Evolutionary conservation across 352 stramenopile genomes (phyloP).

Genomic region (Phytopythium mirpurense): DNA sequence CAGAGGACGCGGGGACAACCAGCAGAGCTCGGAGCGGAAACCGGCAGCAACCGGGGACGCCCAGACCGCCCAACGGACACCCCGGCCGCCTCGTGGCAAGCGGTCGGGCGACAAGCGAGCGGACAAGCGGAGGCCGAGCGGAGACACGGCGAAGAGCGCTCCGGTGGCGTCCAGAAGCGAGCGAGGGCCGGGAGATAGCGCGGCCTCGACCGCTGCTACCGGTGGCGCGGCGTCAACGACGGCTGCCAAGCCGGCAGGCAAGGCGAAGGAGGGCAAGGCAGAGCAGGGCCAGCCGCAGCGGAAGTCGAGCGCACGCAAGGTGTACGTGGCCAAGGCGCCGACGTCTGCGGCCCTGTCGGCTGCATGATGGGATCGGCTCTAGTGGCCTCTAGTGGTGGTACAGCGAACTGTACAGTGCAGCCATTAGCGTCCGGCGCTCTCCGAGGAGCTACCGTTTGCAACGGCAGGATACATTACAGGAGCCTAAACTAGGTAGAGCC

Average conservation of each 20-base stretch:
- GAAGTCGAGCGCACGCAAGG: conserved; percentile 4
- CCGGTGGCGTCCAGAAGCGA: not conserved
- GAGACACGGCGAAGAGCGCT: not conserved
- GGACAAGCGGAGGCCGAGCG: not conserved
- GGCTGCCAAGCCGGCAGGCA: not conserved
- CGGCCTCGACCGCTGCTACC: too few relatives aligned
- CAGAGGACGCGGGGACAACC: not conserved
- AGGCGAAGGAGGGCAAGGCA: too few relatives aligned
- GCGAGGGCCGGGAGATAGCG: too few relatives aligned
- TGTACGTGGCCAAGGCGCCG: conserved; percentile 35
- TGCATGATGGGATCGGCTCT: too few relatives aligned
- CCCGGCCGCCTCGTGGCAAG: not conserved
- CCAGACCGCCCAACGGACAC: not conserved
- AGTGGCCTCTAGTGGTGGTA: too few relatives aligned
- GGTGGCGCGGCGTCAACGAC: not conserved
- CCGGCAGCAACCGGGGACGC: too few relatives aligned
- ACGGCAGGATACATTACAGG: too few relatives aligned
- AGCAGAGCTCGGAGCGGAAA: not conserved
- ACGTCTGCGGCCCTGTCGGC: conserved; percentile 5
- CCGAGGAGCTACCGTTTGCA: too few relatives aligned
- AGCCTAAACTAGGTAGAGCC: too few relatives aligned
- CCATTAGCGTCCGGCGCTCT: too few relatives aligned
- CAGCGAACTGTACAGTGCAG: too few relatives aligned
- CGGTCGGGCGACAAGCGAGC: not conserved
- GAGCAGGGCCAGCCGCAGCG: conserved; percentile 1